Evolutionary conservation across 441 rosid species (phyloP).

Genomic region (Populus hybrid): DNA sequence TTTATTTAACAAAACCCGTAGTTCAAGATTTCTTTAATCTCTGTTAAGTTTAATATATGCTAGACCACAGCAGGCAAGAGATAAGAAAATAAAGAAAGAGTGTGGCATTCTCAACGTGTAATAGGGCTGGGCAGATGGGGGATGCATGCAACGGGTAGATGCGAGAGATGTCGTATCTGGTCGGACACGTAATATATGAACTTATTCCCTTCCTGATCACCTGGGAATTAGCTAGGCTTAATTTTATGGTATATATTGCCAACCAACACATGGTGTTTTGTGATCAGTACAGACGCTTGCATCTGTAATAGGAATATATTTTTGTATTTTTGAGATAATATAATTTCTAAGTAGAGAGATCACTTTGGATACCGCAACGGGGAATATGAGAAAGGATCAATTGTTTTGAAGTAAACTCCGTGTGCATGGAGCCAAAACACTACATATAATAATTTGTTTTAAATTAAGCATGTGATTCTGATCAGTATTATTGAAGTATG

Average conservation of each 20-base stretch:
- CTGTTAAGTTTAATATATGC: neutral
- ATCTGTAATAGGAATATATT: neutral
- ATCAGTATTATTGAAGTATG: neutral
- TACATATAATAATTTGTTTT: constrained; percentile 22
- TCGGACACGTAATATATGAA: constrained; percentile 9
- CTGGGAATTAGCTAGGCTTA: constrained; percentile 1
- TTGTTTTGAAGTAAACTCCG: constrained; percentile 40
- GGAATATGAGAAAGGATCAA: constrained; percentile 44
- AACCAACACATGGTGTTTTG: constrained; percentile 17
- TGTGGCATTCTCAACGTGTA: neutral
- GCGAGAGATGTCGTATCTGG: constrained; percentile 25
- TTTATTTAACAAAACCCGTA: no score
- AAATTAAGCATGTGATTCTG: neutral
- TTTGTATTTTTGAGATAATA: neutral
- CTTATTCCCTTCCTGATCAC: constrained; percentile 1
- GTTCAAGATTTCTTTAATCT: no score
- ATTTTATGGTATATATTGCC: neutral
- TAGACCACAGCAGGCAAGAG: neutral
- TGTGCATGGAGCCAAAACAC: constrained; percentile 55
- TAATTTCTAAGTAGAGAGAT: neutral
- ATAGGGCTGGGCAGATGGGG: no score
- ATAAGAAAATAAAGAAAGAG: neutral
- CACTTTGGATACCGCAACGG: constrained; percentile 59
- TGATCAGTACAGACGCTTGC: neutral
- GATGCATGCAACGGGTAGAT: neutral